Percentiles rank a stretch among this genome's conserved stretches.
Evolutionary conservation across 176 grass and related monocot species (phyloP).

Genomic region (Secale cereale): DNA sequence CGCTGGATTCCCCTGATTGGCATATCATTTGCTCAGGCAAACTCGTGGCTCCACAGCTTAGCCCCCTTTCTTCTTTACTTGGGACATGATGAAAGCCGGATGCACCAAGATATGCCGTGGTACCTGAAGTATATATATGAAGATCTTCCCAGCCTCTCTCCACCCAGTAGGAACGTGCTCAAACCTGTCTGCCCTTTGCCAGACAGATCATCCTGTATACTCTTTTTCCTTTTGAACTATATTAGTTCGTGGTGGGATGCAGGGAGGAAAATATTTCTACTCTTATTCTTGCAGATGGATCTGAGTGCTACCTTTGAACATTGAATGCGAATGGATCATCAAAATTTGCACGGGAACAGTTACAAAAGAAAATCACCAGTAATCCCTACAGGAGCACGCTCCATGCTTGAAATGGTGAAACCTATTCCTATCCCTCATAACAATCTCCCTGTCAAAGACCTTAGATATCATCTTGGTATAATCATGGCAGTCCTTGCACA

Average conservation of each 20-base stretch:
- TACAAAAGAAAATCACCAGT: slow-evolving; percentile 44
- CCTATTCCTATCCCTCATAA: slow-evolving; percentile 78
- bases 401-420: slow-evolving; percentile 92
- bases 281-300: neutral
- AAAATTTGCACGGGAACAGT: neutral
- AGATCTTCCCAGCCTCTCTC: no score
- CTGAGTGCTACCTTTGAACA: neutral
- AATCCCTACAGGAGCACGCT: slow-evolving; percentile 67
- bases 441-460: slow-evolving; percentile 59
- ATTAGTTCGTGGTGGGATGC: neutral
- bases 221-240: neutral
- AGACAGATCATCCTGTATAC: neutral
- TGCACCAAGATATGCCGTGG: neutral
- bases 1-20: neutral
- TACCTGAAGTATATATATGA: neutral
- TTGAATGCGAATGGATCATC: neutral
- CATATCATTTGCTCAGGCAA: neutral
- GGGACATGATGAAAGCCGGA: no score
- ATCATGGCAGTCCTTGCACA: slow-evolving; percentile 74
- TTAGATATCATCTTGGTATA: slow-evolving; percentile 70
- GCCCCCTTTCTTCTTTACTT: no score
- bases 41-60: neutral
- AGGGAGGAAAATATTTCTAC: neutral
- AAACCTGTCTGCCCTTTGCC: neutral
- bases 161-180: neutral